These are phyloP conservation scores for Claviceps maximensis DNA, from an alignment of 2,329 filamentous ascomycete species.

Conservation along the genomic window DNA sequence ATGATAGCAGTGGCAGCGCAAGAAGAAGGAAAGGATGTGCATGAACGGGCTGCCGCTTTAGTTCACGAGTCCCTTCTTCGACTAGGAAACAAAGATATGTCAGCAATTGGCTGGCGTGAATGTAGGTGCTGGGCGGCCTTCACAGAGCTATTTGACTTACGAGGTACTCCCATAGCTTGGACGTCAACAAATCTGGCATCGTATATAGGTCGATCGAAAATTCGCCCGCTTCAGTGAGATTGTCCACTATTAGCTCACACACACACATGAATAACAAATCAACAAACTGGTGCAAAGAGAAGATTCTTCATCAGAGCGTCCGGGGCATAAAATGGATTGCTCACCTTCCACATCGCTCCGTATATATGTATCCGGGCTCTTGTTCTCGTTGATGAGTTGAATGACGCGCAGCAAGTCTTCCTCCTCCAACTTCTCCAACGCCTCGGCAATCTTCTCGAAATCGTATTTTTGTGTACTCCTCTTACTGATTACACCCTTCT, in stretches of 20 bases:
- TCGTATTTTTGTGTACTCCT: constrained; percentile 67
- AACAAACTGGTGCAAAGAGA: constrained; percentile 12
- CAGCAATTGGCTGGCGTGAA: background rate
- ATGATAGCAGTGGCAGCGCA: background rate
- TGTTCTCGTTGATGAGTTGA: constrained; percentile 96
- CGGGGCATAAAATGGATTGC: constrained; percentile 20
- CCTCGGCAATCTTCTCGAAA: constrained; percentile 94
- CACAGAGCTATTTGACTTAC: constrained; percentile 22
- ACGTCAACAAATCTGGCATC: constrained; percentile 77
- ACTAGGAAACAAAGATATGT: constrained; percentile 11
- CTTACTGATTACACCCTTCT: constrained; percentile 53
- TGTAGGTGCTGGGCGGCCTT: background rate
- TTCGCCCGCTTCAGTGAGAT: constrained; percentile 57
- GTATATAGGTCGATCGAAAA: constrained; percentile 98
- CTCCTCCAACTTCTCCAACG: constrained; percentile 75
- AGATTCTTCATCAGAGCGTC: background rate
- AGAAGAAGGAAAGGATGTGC: background rate
- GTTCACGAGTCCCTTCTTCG: constrained; percentile 27
- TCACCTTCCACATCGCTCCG: constrained; percentile 93
- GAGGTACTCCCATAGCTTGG: constrained; percentile 88
- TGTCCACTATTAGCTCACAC: constrained; percentile 21
- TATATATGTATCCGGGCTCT: constrained; percentile 84
- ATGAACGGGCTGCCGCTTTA: background rate
- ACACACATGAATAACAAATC: constrained; percentile 14
- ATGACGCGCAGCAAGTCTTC: constrained; percentile 91